Evolutionary conservation across 2,329 filamentous ascomycete species (phyloP), one percentile per base, ranked within the genome.

Genomic region (Neospermospora avenae): DNA sequence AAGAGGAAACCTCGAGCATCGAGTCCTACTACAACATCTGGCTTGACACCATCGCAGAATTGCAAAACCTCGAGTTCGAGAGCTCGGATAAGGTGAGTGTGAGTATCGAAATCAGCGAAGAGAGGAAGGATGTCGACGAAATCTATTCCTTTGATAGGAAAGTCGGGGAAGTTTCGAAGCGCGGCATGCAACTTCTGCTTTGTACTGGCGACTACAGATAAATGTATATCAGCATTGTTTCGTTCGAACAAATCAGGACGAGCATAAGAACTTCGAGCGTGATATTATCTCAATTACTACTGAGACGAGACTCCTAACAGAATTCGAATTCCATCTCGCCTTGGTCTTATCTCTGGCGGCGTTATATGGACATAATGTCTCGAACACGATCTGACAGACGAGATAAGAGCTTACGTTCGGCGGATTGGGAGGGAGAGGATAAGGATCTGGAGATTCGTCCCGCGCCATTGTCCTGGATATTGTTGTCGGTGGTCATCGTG

Each of bases 91-190:
- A 99, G 87, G 58, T 85, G 82, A 68, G 84, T 81, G 78, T 97
- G 93, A 63, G 90, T 81, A 55, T 75, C 73, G 58, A 87, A 86
- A 72, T 91, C 83, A 74, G 90, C 86, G 81, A 99, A 98, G 73
- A 98, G 88, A 63, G 95, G 95, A 76, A 99, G 88, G 77, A 99
- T 98, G 75, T 99, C 95, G 80, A 97, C 91, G 77, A 99, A 99
- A 71, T 96, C 83, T 73, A 99, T 93, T 75, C 95, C 93, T 48
- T 89, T 87, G 67, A 89, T 87, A 61, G 93, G 93, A 79, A 97
- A 98, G 81, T 98, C 91, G 72, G 87, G 85, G 79, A 91, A 96
- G 75, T 92, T 87, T 76, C 90, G 90, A 69, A 98, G 84, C 62
- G 88, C 84, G 68, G 78, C 77, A 73, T 86, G 81, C 81, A 93